These are phyloP conservation scores for Apiospora kogelbergensis DNA, from an alignment of 2,329 filamentous ascomycete species.

Conservation along the genomic window DNA sequence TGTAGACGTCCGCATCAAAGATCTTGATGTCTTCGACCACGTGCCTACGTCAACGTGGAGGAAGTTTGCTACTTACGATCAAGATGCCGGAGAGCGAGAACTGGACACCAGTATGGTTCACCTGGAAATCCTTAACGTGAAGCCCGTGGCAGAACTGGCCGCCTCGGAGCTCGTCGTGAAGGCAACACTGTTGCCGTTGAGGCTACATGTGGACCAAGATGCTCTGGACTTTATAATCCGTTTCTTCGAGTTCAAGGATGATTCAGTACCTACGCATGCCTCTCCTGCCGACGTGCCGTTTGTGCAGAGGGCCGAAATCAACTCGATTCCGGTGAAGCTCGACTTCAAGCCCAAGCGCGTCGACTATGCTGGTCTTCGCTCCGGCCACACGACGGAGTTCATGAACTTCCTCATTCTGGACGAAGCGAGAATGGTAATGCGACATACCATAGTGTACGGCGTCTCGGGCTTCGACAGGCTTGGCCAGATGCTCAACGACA, in stretches of 20 bases:
- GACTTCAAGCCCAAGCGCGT: conserved; percentile 99
- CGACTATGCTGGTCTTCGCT: conserved; percentile 88
- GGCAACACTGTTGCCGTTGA: conserved; percentile 75
- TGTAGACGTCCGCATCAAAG: conserved; percentile 76
- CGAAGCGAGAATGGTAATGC: conserved; percentile 79
- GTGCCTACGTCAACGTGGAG: conserved; percentile 96
- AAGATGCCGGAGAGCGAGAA: conserved; percentile 82
- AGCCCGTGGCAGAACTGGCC: conserved; percentile 78
- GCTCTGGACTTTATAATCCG: conserved; percentile 94
- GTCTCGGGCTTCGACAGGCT: conserved; percentile 87
- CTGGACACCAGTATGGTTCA: conserved; percentile 88
- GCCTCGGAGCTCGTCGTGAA: conserved; percentile 88
- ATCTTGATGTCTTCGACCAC: conserved; percentile 91
- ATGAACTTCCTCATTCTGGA: conserved; percentile 98
- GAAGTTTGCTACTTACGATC: conserved; percentile 94
- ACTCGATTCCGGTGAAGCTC: conserved; percentile 75
- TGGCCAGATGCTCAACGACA: conserved; percentile 86
- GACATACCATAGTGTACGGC: conserved; percentile 90
- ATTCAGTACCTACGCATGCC: conserved; percentile 53
- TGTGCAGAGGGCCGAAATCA: conserved; percentile 85
- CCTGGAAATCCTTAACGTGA: conserved; percentile 83
- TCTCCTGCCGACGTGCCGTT: conserved; percentile 77
- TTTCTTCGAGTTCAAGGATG: conserved; percentile 98
- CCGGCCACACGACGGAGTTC: conserved; percentile 93
- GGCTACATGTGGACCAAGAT: conserved; percentile 95